Base-by-base conservation (phyloP, 768 basidiomycete genomes). In the Tephrocybe sp. region DNA sequence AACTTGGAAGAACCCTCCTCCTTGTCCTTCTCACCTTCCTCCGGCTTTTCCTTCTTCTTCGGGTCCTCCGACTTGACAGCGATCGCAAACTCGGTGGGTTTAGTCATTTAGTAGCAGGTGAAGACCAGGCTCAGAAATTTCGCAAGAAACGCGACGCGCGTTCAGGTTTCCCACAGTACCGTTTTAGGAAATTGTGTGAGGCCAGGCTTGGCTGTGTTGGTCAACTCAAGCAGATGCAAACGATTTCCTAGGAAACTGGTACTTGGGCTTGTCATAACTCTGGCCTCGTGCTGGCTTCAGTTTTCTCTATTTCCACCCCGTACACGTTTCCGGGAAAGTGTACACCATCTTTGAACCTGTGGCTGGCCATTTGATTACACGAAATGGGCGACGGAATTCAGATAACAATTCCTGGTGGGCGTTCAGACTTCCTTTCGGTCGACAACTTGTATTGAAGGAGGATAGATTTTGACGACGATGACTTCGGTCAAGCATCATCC, bases 401-500 rank as follows among this genome's bases (percentile, higher is more conserved):
- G 65, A 84, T 84, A 48, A 82, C 82, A 36, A 83, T 84, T 62
- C 82, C 82, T 65, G 80, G 82, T 80, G 43, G 27, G 27, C 47
- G 75, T 54, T 40, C n/a, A n/a, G n/a, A 36, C 12, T 33, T 45
- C 54, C 42, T 47, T 10, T 30, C 13, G 23, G 39, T 42, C 27
- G 36, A 50, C 30, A 42, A 43, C 34, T 48, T 34, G 42, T 38
- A 40, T 36, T 56, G 57, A 55, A 42, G 39, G 36, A 41, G 33
- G 39, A 50, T 25, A 92, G 90, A 89, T 64, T 86, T 92, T 67
- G 86, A 84, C 58, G 88, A 90, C 57, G 86, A 88, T 54, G 84
- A 88, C 57, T 79, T 77, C 54, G 68, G 68, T 50, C 70, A 75
- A 43, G 74, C 78, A 51, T 69, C 76, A 42, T 74, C 78, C 3